Base-by-base conservation (phyloP, 139 green algal species). In the Picochlorum sp. region DNA sequence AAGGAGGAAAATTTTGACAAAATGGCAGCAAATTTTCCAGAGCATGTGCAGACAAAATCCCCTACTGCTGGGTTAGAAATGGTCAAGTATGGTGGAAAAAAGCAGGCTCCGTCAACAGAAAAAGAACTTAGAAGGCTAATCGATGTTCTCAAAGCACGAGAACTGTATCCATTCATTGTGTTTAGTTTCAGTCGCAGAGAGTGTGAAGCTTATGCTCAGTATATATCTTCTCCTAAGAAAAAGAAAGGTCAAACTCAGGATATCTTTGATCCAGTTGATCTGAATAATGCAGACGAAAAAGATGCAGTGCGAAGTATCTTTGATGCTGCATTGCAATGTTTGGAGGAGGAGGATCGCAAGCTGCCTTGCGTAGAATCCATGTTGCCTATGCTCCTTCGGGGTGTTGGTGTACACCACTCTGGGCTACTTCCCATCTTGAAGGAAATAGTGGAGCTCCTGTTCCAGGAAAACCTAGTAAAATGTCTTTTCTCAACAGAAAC, bases 371-470 rank as follows among this genome's bases (percentile, higher is more conserved):
- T 96, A 22, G n/a, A 64, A 26, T 61, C 68, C 26, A 83, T 97
- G 61, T 70, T 91, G 64, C 82, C 82, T 25, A 72, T 97, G 58
- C 81, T 99, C 43, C 75, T 82, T 65, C 29, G 66, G 2, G 91
- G 91, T 47, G 83, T 98, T 22, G 91, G 76, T 3, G 75, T 98
- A 50, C 91, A 98, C 72, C 91, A 98, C 75, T 87, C 75, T 3
- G 83, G 93, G 0, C 72, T 99, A 69, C 76, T 99, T 63, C 93
- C 93, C 22, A 87, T 98, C 7, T 47, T 99, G 2, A 98, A 98
- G 59, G 93, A 99, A 73, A 47, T 96, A 6, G 80, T 96, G 30
- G 93, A 99, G 76, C 83, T 99, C 5, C 67, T 98, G 43, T 99
- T 99, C 63, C 90, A 97, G 67, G 84, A 90, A 55, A 31, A 45